Conservation (phyloP, 2,329 filamentous ascomycete genomes). For the Botrytis deweyae region DNA sequence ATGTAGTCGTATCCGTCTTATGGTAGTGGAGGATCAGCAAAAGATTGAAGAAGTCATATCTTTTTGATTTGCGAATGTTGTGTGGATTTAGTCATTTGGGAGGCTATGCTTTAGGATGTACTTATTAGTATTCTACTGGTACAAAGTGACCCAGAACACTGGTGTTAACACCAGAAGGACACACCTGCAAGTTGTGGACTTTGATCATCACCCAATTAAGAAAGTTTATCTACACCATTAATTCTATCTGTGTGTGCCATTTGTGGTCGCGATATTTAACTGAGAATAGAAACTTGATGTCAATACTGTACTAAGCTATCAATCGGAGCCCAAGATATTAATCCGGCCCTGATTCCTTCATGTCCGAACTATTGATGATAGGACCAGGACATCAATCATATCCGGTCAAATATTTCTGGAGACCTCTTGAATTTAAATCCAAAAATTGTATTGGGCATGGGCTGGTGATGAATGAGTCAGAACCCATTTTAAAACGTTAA, state of each 20-base stretch:
- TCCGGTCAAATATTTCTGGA: background rate
- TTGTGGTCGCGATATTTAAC: conserved; percentile 9
- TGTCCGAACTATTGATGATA: background rate
- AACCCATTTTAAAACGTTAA: background rate
- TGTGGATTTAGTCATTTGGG: background rate
- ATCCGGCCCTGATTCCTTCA: background rate
- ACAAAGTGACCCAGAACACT: background rate
- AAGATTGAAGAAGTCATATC: background rate
- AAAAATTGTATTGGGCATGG: background rate
- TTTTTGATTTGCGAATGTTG: background rate
- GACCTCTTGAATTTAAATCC: background rate
- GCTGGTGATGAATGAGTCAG: background rate
- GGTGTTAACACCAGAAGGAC: background rate
- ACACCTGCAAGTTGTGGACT: too few species aligned
- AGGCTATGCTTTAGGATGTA: background rate
- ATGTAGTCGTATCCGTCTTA: background rate
- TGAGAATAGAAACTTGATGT: conserved; percentile 1
- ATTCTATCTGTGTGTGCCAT: background rate
- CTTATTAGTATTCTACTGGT: background rate
- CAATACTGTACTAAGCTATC: background rate
- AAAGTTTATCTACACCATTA: too few species aligned
- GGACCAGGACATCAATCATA: background rate
- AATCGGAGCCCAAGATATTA: background rate
- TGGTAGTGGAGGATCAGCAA: background rate
- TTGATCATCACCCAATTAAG: too few species aligned